Evolutionary conservation across 2,329 filamentous ascomycete genomes (phyloP).

Genomic region (Cladophialophora immunda): DNA sequence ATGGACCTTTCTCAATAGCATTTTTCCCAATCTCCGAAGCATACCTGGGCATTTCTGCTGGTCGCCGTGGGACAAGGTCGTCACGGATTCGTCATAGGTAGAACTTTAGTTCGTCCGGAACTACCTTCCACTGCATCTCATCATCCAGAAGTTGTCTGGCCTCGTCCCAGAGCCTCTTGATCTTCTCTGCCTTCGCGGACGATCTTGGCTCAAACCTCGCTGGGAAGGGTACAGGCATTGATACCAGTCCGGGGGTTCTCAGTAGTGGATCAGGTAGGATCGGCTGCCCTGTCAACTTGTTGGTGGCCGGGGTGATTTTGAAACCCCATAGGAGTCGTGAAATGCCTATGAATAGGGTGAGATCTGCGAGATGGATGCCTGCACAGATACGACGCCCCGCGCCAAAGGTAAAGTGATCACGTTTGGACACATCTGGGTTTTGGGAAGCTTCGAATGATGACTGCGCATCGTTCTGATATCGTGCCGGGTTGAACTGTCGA

Average conservation of each 20-base stretch:
- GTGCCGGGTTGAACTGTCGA: slow-evolving; percentile 43
- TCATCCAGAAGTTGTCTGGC: not conserved
- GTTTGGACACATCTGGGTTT: slow-evolving; percentile 36
- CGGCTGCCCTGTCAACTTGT: not conserved
- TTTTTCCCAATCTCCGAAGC: too few species aligned
- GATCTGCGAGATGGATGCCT: slow-evolving; percentile 60
- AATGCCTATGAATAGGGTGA: slow-evolving; percentile 59
- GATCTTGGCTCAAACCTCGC: not conserved
- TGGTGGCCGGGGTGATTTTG: slow-evolving; percentile 31
- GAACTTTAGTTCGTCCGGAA: not conserved
- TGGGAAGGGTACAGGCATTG: not conserved
- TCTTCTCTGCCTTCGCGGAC: not conserved
- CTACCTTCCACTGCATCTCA: not conserved
- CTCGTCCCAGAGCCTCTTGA: not conserved
- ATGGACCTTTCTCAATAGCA: too few species aligned
- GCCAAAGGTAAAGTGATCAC: slow-evolving; percentile 42
- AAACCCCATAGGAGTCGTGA: slow-evolving; percentile 62
- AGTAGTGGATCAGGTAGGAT: not conserved
- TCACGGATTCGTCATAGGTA: not conserved
- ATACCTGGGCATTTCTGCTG: too few species aligned
- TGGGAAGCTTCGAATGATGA: slow-evolving; percentile 45
- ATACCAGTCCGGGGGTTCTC: not conserved
- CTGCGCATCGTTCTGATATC: slow-evolving; percentile 43
- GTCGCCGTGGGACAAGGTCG: too few species aligned
- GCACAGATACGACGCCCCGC: slow-evolving; percentile 58